Conservation (phyloP, 2,329 filamentous ascomycete genomes). For the Clonostachys sp. region DNA sequence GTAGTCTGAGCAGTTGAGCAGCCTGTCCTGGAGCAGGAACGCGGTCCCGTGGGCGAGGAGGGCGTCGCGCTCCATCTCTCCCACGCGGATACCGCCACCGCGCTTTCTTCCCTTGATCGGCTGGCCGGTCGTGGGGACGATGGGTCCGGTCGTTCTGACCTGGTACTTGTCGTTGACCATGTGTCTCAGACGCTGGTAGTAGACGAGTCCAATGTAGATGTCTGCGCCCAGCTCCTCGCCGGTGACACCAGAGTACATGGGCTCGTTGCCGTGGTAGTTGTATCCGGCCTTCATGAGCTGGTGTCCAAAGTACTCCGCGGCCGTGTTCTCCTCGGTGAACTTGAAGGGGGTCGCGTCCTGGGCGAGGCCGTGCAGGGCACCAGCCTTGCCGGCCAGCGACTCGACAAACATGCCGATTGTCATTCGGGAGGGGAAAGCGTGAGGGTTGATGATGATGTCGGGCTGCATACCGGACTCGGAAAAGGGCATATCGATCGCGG, state of each 20-base stretch:
- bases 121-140: constrained; percentile 86
- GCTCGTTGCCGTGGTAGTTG: constrained; percentile 98
- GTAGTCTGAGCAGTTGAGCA: constrained; percentile 97
- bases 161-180: constrained; percentile 99
- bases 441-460: constrained; percentile 97
- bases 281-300: constrained; percentile 94
- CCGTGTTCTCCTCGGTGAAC: constrained; percentile 88
- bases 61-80: constrained; percentile 98
- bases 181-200: constrained; percentile 96
- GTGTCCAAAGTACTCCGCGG: constrained; percentile 91
- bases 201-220: constrained; percentile 95
- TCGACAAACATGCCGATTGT: constrained; percentile 99
- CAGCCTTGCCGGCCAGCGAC: constrained; percentile 91
- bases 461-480: constrained; percentile 95
- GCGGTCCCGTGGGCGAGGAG: constrained; percentile 92
- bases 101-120: constrained; percentile 96
- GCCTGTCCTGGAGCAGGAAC: constrained; percentile 88
- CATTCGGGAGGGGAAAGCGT: constrained; percentile 99
- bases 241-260: constrained; percentile 97
- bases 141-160: constrained; percentile 90
- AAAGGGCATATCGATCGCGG: constrained; percentile 89
- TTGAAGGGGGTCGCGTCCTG: constrained; percentile 95
- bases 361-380: constrained; percentile 88
- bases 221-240: constrained; percentile 91
- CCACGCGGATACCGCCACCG: constrained; percentile 96